These are phyloP conservation scores for Benincasa hispida DNA, from an alignment of 306 rosid species.

Conservation along the genomic window DNA sequence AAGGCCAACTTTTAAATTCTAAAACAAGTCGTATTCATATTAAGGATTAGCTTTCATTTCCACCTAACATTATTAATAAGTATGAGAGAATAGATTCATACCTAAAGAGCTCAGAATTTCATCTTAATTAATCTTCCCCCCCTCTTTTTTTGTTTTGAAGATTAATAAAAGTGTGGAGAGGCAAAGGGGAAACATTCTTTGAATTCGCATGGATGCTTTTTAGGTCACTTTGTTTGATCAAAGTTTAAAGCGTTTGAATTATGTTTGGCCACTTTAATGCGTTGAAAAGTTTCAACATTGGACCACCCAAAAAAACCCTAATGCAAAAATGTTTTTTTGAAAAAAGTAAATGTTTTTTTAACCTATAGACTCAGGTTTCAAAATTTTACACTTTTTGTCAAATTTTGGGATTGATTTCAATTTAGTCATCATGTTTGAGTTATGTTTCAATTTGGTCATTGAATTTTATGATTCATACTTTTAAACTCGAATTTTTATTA, in stretches of 20 bases:
- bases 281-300: background rate
- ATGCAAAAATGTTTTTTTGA: too few species aligned
- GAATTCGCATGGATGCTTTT: constrained; percentile 27
- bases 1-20: background rate
- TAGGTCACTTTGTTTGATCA: constrained; percentile 19
- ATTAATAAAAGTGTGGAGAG: background rate
- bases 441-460: too few species aligned
- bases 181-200: constrained; percentile 3
- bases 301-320: too few species aligned
- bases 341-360: too few species aligned
- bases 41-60: background rate
- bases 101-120: background rate
- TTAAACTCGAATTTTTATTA: too few species aligned
- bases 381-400: too few species aligned
- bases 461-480: too few species aligned
- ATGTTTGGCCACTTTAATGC: background rate
- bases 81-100: constrained; percentile 4
- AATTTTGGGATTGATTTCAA: too few species aligned
- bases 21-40: background rate
- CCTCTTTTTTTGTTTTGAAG: background rate
- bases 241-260: constrained; percentile 18
- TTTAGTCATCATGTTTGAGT: too few species aligned
- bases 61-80: background rate
- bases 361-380: too few species aligned
- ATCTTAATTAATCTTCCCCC: background rate